Evolutionary conservation across 2,329 filamentous ascomycete genomes (phyloP).

Genomic region (Cyclaneusma minus): DNA sequence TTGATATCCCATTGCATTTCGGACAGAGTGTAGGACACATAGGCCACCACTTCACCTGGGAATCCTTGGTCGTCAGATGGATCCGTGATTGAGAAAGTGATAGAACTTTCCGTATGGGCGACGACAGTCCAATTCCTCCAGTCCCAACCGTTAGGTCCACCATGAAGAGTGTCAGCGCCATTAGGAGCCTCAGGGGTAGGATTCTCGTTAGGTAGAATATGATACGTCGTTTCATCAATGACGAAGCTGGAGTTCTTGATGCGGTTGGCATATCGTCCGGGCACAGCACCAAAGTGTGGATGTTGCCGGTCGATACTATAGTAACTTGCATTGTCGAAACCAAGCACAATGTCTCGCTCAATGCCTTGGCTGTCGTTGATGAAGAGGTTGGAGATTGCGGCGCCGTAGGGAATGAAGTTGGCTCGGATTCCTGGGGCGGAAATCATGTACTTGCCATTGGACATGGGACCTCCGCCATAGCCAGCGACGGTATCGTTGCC

Average conservation of each 20-base stretch:
- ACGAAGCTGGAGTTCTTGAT: slow-evolving; percentile 63
- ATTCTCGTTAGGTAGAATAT: slow-evolving; percentile 49
- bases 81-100: slow-evolving; percentile 64
- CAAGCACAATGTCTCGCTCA: slow-evolving; percentile 54
- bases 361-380: slow-evolving; percentile 54
- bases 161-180: slow-evolving; percentile 51
- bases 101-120: slow-evolving; percentile 47
- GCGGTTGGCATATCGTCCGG: slow-evolving; percentile 66
- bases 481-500: slow-evolving; percentile 13
- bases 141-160: slow-evolving; percentile 59
- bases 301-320: slow-evolving; percentile 50
- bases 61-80: slow-evolving; percentile 61
- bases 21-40: slow-evolving; percentile 57
- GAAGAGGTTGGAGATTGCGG: slow-evolving; percentile 55
- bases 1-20: slow-evolving; percentile 56
- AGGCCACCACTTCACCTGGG: slow-evolving; percentile 59
- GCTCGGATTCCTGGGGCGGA: slow-evolving; percentile 49
- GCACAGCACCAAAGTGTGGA: slow-evolving; percentile 57
- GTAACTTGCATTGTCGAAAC: slow-evolving; percentile 62
- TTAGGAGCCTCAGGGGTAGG: slow-evolving; percentile 30
- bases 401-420: slow-evolving; percentile 60
- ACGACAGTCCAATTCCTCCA: slow-evolving; percentile 64
- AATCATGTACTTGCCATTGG: slow-evolving; percentile 58
- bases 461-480: slow-evolving; percentile 27
- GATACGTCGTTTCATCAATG: slow-evolving; percentile 45